phyloP scores from a whole-genome alignment of 306 rosid genomes.

The Cucumis melo region DNA sequence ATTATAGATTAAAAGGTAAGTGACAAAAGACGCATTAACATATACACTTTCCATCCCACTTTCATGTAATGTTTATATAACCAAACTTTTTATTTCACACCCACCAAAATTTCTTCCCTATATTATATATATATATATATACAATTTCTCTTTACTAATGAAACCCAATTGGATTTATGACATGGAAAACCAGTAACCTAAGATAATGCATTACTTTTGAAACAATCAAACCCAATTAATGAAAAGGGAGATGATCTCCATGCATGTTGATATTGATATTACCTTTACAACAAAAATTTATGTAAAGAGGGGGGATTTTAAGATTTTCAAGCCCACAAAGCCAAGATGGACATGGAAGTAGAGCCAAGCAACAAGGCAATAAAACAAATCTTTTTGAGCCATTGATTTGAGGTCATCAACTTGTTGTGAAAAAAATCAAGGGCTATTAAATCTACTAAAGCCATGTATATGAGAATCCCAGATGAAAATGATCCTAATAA shows the following conservation, averaged over 20 bases:
- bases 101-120: too few relatives aligned
- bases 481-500: constrained; percentile 77
- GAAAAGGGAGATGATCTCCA: too few relatives aligned
- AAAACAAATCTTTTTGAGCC: constrained; percentile 47
- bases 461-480: constrained; percentile 89
- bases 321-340: constrained; percentile 58
- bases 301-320: too few relatives aligned
- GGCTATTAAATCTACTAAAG: constrained; percentile 81
- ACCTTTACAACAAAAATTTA: too few relatives aligned
- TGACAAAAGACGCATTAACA: too few relatives aligned
- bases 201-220: not conserved
- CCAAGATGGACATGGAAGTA: constrained; percentile 70
- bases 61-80: too few relatives aligned
- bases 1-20: too few relatives aligned
- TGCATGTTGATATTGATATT: too few relatives aligned
- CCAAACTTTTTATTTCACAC: too few relatives aligned
- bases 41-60: too few relatives aligned
- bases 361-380: constrained; percentile 75
- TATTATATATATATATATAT: too few relatives aligned
- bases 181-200: not conserved
- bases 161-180: not conserved
- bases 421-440: constrained; percentile 91
- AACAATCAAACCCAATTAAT: not conserved
- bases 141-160: not conserved
- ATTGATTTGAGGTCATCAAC: constrained; percentile 40